Evolutionary conservation across 441 rosid species (phyloP).

Genomic region (Arabidopsis hybrid): DNA sequence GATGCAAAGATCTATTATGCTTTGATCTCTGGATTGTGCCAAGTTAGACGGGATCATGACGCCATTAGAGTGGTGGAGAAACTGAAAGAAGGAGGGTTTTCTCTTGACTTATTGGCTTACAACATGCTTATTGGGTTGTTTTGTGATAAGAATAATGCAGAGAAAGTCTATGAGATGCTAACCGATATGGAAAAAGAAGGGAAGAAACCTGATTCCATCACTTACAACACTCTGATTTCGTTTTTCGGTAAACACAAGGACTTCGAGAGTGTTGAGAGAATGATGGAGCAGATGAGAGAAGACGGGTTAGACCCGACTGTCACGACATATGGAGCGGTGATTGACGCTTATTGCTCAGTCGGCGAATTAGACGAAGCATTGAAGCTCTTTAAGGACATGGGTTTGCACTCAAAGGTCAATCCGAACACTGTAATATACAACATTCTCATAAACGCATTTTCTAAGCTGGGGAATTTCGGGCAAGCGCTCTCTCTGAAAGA

Average conservation of each 20-base stretch:
- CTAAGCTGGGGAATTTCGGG: slow-evolving; percentile 55
- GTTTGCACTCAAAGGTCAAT: slow-evolving; percentile 48
- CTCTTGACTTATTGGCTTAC: slow-evolving; percentile 69
- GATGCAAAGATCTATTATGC: slow-evolving; percentile 68
- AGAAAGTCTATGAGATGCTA: slow-evolving; percentile 63
- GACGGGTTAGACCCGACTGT: slow-evolving; percentile 62
- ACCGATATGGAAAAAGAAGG: slow-evolving; percentile 65
- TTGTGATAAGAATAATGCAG: slow-evolving; percentile 59
- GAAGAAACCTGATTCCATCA: slow-evolving; percentile 59
- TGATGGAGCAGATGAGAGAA: slow-evolving; percentile 59
- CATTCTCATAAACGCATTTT: slow-evolving; percentile 63
- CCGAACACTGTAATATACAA: slow-evolving; percentile 77
- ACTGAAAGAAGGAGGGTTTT: slow-evolving; percentile 64
- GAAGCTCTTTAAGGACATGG: slow-evolving; percentile 64
- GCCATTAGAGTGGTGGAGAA: slow-evolving; percentile 52
- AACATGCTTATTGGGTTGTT: slow-evolving; percentile 66
- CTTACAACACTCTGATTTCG: slow-evolving; percentile 72
- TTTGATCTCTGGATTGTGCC: slow-evolving; percentile 69
- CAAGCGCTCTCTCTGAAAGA: slow-evolving; percentile 62
- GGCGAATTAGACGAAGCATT: slow-evolving; percentile 64
- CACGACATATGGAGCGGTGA: slow-evolving; percentile 68
- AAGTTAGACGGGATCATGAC: slow-evolving; percentile 71
- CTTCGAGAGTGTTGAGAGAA: slow-evolving; percentile 46
- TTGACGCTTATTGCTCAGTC: slow-evolving; percentile 63
- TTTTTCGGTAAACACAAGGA: slow-evolving; percentile 56